Percentiles rank a stretch among this genome's conserved stretches.
These are phyloP conservation scores for Rosa rugosa DNA, from an alignment of 306 rosid genomes.

Conservation along the genomic window DNA sequence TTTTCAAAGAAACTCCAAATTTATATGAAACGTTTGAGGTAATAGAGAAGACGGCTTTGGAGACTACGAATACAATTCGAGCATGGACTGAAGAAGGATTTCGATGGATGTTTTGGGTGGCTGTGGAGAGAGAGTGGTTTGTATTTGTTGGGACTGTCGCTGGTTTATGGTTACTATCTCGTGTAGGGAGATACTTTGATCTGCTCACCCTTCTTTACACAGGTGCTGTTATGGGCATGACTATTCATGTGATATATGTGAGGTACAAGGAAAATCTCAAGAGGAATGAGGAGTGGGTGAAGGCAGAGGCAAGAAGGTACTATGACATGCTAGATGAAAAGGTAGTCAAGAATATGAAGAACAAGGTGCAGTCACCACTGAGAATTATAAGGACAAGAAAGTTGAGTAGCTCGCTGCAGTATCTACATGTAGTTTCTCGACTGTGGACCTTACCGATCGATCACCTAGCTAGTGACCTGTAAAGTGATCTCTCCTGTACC, in stretches of 20 bases:
- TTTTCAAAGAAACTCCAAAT: slow-evolving; percentile 43
- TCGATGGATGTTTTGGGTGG: slow-evolving; percentile 39
- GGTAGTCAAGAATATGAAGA: slow-evolving; percentile 41
- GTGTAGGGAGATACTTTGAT: slow-evolving; percentile 37
- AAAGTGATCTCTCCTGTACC: background rate
- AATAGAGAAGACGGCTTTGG: slow-evolving; percentile 31
- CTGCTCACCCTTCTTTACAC: slow-evolving; percentile 41
- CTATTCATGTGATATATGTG: slow-evolving; percentile 41
- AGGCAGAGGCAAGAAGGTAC: slow-evolving; percentile 29
- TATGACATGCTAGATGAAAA: slow-evolving; percentile 51
- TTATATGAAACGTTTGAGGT: slow-evolving; percentile 34
- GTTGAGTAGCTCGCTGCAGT: slow-evolving; percentile 21
- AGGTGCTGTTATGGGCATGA: slow-evolving; percentile 46
- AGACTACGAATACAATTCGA: slow-evolving; percentile 25
- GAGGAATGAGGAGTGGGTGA: slow-evolving; percentile 41
- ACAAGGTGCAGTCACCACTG: slow-evolving; percentile 18
- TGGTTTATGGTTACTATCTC: slow-evolving; percentile 47
- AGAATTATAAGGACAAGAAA: slow-evolving; percentile 36
- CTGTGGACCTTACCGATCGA: background rate
- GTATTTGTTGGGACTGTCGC: slow-evolving; percentile 35
- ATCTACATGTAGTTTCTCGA: background rate
- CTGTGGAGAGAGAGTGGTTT: slow-evolving; percentile 43
- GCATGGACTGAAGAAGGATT: slow-evolving; percentile 44
- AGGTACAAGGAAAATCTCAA: slow-evolving; percentile 45
- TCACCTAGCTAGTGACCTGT: background rate